phyloP scores from a whole-genome alignment of 2,329 filamentous ascomycete species.

The Fusarium sp. region DNA sequence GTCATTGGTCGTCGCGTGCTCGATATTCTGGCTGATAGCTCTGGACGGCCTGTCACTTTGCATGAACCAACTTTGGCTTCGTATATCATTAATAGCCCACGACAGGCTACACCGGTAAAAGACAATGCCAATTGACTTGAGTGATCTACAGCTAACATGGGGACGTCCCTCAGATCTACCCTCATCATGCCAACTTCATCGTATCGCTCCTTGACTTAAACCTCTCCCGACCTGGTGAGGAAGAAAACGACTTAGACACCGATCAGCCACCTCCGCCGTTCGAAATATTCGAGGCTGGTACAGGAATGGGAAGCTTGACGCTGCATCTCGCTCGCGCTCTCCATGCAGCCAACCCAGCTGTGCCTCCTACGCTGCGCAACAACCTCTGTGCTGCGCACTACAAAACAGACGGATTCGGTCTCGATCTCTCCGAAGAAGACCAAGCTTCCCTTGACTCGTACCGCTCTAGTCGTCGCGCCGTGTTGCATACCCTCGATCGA shows the following conservation, averaged over 20 bases:
- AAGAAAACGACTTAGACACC: conserved; percentile 47
- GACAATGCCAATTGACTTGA: not conserved
- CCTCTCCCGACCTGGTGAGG: conserved; percentile 58
- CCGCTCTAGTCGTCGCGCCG: conserved; percentile 68
- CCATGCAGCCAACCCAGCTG: conserved; percentile 75
- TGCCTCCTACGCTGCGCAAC: conserved; percentile 59
- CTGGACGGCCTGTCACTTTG: conserved; percentile 65
- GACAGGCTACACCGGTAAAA: conserved; percentile 76
- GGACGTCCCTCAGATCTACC: conserved; percentile 64
- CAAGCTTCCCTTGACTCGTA: conserved; percentile 59
- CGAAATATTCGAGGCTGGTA: conserved; percentile 87
- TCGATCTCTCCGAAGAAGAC: conserved; percentile 49
- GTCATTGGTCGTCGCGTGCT: conserved; percentile 74
- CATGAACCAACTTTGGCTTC: conserved; percentile 78
- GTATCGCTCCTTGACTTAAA: conserved; percentile 83
- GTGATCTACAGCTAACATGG: not conserved
- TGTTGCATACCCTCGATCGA: conserved; percentile 82
- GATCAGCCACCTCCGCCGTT: conserved; percentile 60
- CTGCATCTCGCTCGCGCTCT: conserved; percentile 81
- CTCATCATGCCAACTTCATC: conserved; percentile 80
- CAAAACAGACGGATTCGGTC: conserved; percentile 35
- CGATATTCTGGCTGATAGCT: conserved; percentile 69
- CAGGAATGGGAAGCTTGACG: conserved; percentile 85
- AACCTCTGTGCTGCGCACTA: conserved; percentile 47
- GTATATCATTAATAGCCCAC: conserved; percentile 76